These are phyloP conservation scores for Trichomonas tenax DNA, from an alignment of 208 protist species.

Conservation along the genomic window DNA sequence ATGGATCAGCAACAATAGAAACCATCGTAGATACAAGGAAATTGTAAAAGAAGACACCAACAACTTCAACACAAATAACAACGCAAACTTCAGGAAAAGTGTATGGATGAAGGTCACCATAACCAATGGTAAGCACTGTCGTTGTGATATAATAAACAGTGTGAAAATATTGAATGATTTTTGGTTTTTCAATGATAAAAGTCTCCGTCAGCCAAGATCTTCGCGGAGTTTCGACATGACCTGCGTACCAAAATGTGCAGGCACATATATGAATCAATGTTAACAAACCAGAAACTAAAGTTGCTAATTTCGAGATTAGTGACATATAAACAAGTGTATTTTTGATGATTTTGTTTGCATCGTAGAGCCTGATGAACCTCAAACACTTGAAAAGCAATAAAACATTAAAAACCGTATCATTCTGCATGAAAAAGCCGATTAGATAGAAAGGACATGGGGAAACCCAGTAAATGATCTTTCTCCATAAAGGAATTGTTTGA, in stretches of 20 bases:
- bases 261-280: background rate
- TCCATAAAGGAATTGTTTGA: background rate
- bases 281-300: background rate
- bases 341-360: background rate
- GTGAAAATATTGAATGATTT: background rate
- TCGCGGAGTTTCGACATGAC: background rate
- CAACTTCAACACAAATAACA: background rate
- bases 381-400: background rate
- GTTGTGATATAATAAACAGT: background rate
- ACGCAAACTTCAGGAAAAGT: background rate
- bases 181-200: background rate
- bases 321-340: background rate
- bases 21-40: background rate
- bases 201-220: background rate
- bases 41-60: conserved; percentile 16
- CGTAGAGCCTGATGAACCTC: background rate
- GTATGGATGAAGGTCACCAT: background rate
- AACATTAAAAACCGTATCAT: background rate
- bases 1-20: background rate
- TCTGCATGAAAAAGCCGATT: background rate
- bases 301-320: background rate
- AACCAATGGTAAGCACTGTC: background rate
- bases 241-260: background rate
- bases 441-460: background rate
- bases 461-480: background rate